Evolutionary conservation across 345 rosid species (phyloP), one percentile per base, ranked within the genome.

Genomic region (Gynandropsis gynandra): DNA sequence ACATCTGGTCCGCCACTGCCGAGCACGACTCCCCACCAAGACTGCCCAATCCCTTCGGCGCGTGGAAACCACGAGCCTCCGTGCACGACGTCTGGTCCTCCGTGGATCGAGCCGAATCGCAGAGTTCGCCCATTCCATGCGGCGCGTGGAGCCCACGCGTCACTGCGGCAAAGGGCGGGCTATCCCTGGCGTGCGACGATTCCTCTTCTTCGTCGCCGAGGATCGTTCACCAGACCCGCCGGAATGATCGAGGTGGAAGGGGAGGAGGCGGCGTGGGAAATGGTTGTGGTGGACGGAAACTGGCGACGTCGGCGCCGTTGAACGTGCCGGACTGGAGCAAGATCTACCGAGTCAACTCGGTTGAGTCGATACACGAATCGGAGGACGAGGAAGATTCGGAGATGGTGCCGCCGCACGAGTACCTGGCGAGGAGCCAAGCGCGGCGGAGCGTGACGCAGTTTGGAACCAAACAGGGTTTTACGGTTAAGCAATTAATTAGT

Each of bases 251-350:
- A 37, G 65, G 53, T 52, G 58, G 19, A 3, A n/a, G n/a, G n/a
- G 70, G 27, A 12, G 68, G 61, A 48, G 40, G 52, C 8, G 17
- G 42, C 2, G 65, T 29, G 40, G 65, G 20, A n/a, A 52, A 50
- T 45, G 61, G 50, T 5, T 19, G 29, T 8, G 4, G 1, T 0
- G 50, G 42, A 27, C 4, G 66, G 36, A 56, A 67, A 39, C 33
- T 71, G 7, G 69, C 63, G 10, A 61, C 83, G 20, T 90, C 98
- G 38, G 95, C 85, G 8, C 98, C 98, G 7, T 61, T 90, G 57
- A 77, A 86, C 75, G 96, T 90, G 15, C 98, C 98, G 20, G 93
- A 87, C 46, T 90, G 98, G 98, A 80, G 93, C 73, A 74, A 82
- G 77, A 82, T 90, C 3, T 77, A 78, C 61, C 74, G 87, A 24